These are phyloP conservation scores for Arabidopsis lyrata DNA, from an alignment of 441 rosid genomes.

Conservation along the genomic window DNA sequence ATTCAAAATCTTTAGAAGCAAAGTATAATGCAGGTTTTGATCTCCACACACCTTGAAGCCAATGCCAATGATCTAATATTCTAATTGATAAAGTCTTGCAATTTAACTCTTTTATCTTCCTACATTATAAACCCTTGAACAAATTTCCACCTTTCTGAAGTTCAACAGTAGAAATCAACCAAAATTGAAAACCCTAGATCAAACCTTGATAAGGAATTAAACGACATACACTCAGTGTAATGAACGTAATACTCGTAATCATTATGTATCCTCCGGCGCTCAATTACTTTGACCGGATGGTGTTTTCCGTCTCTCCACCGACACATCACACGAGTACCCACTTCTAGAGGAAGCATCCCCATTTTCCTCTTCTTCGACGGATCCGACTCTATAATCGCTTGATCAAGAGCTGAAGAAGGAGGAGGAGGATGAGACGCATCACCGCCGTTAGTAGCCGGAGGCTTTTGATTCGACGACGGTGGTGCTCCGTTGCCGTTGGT, in stretches of 20 bases:
- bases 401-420: conserved; percentile 13
- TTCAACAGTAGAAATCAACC: background rate
- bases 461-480: conserved; percentile 50
- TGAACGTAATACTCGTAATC: conserved; percentile 98
- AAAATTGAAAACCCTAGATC: conserved; percentile 34
- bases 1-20: background rate
- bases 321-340: conserved; percentile 95
- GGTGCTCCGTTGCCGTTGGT: conserved; percentile 41
- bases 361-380: conserved; percentile 65
- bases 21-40: background rate
- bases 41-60: conserved; percentile 21
- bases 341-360: conserved; percentile 83
- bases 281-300: conserved; percentile 97
- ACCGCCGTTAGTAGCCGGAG: conserved; percentile 41
- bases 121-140: background rate
- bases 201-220: background rate
- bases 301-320: conserved; percentile 97
- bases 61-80: background rate
- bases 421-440: conserved; percentile 25
- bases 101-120: background rate
- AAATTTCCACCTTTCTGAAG: background rate
- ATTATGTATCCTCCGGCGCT: conserved; percentile 72
- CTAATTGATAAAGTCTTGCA: background rate
- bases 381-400: conserved; percentile 48
- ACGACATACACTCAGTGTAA: conserved; percentile 86